Evolutionary conservation across 2,329 filamentous ascomycete genomes (phyloP).

Genomic region (Fusarium hainanense): DNA sequence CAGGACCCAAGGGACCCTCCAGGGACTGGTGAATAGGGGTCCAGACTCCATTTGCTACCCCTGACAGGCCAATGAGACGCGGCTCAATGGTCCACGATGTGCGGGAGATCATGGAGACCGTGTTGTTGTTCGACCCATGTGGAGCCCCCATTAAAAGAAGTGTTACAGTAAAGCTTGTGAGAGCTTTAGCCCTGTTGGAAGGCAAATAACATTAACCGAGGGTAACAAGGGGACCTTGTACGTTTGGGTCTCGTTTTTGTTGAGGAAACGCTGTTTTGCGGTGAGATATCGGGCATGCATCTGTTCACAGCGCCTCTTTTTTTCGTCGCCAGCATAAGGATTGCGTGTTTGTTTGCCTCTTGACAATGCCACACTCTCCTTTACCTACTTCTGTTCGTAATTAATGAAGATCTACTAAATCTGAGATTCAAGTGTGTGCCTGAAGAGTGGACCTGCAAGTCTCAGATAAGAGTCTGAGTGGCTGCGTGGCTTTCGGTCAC

Average conservation of each 20-base stretch:
- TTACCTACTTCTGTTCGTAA: background rate
- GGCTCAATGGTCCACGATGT: constrained; percentile 32
- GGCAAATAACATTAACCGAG: constrained; percentile 16
- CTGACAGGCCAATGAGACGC: constrained; percentile 32
- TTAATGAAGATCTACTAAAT: background rate
- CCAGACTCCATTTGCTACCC: constrained; percentile 29
- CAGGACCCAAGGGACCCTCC: constrained; percentile 9
- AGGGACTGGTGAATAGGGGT: constrained; percentile 37
- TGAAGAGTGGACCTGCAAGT: constrained; percentile 23
- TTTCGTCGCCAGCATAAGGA: background rate
- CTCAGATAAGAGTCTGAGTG: constrained; percentile 20
- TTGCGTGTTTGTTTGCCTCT: background rate
- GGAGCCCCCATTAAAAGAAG: constrained; percentile 12
- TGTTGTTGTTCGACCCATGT: constrained; percentile 16
- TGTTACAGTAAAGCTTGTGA: constrained; percentile 1
- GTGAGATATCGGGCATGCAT: constrained; percentile 11
- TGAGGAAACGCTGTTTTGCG: constrained; percentile 15
- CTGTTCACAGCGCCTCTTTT: background rate
- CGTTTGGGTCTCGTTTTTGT: constrained; percentile 12
- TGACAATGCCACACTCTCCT: background rate
- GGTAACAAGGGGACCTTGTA: constrained; percentile 26
- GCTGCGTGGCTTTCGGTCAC: constrained; percentile 22
- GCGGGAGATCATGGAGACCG: constrained; percentile 42
- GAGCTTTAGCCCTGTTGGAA: constrained; percentile 15
- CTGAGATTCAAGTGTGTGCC: constrained; percentile 14